Evolutionary conservation across 2,329 filamentous ascomycete genomes (phyloP), one percentile per base, ranked within the genome.

Genomic region (Epicoccum nigrum): DNA sequence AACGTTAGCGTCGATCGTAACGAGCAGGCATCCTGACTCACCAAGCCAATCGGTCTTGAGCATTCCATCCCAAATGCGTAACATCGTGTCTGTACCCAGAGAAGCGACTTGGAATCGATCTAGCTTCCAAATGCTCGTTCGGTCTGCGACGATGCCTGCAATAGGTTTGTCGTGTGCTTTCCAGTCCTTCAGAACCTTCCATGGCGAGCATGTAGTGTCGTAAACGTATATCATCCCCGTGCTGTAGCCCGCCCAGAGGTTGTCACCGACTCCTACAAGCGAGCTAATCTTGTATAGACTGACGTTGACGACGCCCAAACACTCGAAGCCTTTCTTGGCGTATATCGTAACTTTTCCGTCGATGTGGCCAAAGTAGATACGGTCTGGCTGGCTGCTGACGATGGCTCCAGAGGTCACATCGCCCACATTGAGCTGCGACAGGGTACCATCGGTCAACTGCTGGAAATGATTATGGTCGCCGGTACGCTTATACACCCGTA

Each of bases 301-400:
- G 62, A 97, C 83, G 64, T 86, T 96, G 54, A 97, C 79, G 28
- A 96, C 81, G 4, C 84, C 85, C n/a, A 95, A 68, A 63, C 90
- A 96, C 0, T 85, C 77, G 68, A 89, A 94, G 64, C 92, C 86
- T 19, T 80, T 82, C 19, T 84, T 84, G 2, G 90, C 93, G 74
- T 96, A 97, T n/a, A 97, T 86, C 52, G 90, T 94, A 47, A 99
- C 85, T 71, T 97, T 97, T 39, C 94, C 94, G 71, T 99, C 94
- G 11, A 84, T 85, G 69, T 99, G 94, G 1, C 94, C 94, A 60
- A 99, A 88, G 71, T 92, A 96, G 1, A 96, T 86, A 56, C 87
- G 86, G 48, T 89, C 89, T 0, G 88, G 86, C 37, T 92, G 84
- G 19, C 86, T 86, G 42, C 84, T 87, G 25, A 95, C 80, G 45